phyloP scores from a whole-genome alignment of 805 yeast species.

The Yarrowia hollandica region DNA sequence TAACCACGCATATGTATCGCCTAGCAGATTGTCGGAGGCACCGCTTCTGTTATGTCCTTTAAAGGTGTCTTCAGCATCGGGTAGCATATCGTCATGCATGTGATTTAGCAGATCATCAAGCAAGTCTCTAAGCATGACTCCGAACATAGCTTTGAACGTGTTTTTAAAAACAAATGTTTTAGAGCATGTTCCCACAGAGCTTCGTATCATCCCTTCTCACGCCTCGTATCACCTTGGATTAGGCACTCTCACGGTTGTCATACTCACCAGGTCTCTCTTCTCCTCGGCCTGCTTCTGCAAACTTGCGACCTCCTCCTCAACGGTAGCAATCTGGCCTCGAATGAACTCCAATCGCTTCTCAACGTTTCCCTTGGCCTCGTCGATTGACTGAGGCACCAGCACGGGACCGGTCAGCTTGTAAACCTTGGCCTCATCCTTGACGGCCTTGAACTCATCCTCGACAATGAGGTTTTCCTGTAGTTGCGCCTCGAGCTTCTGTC shows the following conservation, averaged over 20 bases:
- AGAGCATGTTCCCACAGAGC: too few relatives aligned
- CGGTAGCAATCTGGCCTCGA: slow-evolving; percentile 69
- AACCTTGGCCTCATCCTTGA: slow-evolving; percentile 70
- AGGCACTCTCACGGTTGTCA: not conserved
- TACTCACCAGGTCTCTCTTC: slow-evolving; percentile 52
- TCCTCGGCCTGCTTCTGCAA: slow-evolving; percentile 58
- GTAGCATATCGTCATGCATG: too few relatives aligned
- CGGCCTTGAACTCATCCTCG: slow-evolving; percentile 65
- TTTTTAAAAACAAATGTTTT: too few relatives aligned
- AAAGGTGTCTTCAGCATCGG: too few relatives aligned
- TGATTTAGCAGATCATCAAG: too few relatives aligned
- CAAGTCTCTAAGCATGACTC: too few relatives aligned
- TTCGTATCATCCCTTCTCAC: not conserved
- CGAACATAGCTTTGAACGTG: too few relatives aligned
- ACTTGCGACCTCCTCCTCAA: slow-evolving; percentile 65
- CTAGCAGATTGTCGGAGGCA: too few relatives aligned
- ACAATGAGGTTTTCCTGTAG: slow-evolving; percentile 92
- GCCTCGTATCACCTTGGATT: too few relatives aligned
- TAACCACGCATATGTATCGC: too few relatives aligned
- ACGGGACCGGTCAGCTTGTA: slow-evolving; percentile 92
- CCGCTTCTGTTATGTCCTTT: too few relatives aligned
- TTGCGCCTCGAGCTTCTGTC: slow-evolving; percentile 91
- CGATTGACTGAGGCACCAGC: slow-evolving; percentile 80
- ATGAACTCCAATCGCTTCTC: slow-evolving; percentile 89
- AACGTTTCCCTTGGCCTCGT: slow-evolving; percentile 82